phyloP scores from a whole-genome alignment of 2,329 filamentous ascomycete genomes.

The Apiospora arundinis region DNA sequence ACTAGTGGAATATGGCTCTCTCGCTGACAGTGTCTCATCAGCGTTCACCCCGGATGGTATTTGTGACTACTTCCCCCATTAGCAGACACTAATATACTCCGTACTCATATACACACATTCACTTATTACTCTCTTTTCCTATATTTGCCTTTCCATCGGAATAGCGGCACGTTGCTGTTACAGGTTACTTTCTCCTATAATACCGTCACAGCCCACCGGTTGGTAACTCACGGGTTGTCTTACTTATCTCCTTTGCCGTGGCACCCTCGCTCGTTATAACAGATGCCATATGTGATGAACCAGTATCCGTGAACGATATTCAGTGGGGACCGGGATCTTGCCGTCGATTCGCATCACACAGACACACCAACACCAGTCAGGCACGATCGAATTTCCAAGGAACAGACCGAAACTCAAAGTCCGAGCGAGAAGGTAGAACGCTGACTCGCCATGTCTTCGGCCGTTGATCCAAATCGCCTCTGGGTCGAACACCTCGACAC shows the following conservation, averaged over 20 bases:
- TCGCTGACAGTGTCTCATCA: not conserved
- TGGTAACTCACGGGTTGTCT: not conserved
- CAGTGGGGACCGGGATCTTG: not conserved
- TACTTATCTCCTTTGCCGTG: not conserved
- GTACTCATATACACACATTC: too few relatives aligned
- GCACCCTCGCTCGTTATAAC: not conserved
- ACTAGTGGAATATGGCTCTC: not conserved
- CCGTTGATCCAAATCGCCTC: constrained; percentile 23
- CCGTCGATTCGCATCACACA: not conserved
- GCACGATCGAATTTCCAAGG: not conserved
- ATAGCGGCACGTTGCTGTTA: not conserved
- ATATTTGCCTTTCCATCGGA: not conserved
- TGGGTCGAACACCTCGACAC: constrained; percentile 23
- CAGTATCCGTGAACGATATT: not conserved
- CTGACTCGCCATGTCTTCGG: not conserved
- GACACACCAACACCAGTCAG: not conserved
- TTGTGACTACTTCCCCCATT: not conserved
- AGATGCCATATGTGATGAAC: not conserved
- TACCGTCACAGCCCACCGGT: not conserved
- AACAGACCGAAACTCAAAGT: not conserved
- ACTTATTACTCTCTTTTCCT: not conserved
- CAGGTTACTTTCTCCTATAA: not conserved
- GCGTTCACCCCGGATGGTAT: not conserved
- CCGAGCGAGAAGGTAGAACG: not conserved
- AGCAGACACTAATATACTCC: too few relatives aligned